Evolutionary conservation across 176 grass and related monocot species (phyloP), one percentile per base, ranked within the genome.

Genomic region (Bolboschoenus planiculmis): DNA sequence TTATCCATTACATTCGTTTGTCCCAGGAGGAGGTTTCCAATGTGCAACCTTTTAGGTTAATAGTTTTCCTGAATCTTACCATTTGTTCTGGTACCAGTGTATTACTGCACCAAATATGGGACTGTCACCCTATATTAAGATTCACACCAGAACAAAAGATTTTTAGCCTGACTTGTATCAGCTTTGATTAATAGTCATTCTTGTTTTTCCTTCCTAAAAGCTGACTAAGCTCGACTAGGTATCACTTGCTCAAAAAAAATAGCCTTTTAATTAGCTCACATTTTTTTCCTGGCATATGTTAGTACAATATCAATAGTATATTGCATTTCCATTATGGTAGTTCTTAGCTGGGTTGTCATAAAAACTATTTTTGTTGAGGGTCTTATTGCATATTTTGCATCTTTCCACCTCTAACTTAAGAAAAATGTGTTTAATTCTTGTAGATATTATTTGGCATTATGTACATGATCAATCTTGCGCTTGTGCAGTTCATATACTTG

Each of bases 381-480:
- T 30, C 66, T 56, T 67, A 46, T 78, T 56, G 23, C 18, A 77
- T 56, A 6, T 65, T 85, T 16, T 61, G 29, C 58, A 40, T 82
- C 56, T 82, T 50, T 62, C 27, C 14, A 64, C 39, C 10, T 74
- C 42, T 82, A 44, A 48, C 46, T 36, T 8, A 23, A 29, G 16
- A 44, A n/a, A 27, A 8, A 30, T 81, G 23, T 62, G 23, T 82
- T 30, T 24, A 31, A 42, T 57, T 26, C 51, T 51, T 91, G 83
- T 89, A 98, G 96, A 91, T 98, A 89, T 89, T 97, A 77, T 92
- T 97, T 51, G 90, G 87, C 11, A 73, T 88, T 43, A 29, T 97
- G 37, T 97, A 97, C 79, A 89, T 94, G 85, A 81, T 88, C 58
- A 98, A 98, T 81, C 82, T 95, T 62, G 87, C 81, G 14, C 86